Conservation (phyloP, 148 eudicot genomes). For the Fagopyrum esculentum region DNA sequence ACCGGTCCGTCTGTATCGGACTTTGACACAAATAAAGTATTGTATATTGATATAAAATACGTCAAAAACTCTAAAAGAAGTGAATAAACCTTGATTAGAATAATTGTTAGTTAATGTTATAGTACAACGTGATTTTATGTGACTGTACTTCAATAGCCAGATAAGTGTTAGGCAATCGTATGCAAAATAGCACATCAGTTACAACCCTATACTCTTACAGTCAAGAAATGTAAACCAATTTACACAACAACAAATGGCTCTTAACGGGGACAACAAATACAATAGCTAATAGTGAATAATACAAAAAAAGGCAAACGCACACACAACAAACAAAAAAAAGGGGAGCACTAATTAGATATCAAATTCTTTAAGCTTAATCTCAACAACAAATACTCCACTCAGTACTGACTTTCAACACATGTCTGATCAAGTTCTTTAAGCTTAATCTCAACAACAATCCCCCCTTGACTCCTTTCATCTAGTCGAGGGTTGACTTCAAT, state of each 20-base stretch:
- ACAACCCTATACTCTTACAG: too few species aligned
- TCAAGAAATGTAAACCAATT: too few species aligned
- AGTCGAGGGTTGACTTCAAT: constrained; percentile 94
- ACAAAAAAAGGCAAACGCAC: too few species aligned
- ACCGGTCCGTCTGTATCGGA: too few species aligned
- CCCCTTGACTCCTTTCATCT: constrained; percentile 94
- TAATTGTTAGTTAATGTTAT: background rate
- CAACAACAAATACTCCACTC: constrained; percentile 66
- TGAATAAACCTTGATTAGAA: constrained; percentile 65
- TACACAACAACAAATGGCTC: too few species aligned
- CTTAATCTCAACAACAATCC: constrained; percentile 89
- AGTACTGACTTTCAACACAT: constrained; percentile 86
- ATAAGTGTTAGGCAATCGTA: constrained; percentile 25
- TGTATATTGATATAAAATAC: background rate
- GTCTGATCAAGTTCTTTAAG: constrained; percentile 89
- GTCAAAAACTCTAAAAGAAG: constrained; percentile 1
- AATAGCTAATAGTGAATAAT: too few species aligned
- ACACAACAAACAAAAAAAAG: too few species aligned
- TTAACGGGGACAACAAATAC: too few species aligned
- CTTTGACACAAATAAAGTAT: too few species aligned
- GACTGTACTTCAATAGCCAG: constrained; percentile 14
- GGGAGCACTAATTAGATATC: too few species aligned
- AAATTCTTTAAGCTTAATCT: too few species aligned
- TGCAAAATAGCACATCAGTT: background rate
- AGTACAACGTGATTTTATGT: too few species aligned